Conservation (phyloP, 805 yeast species). For the Saturnispora ahearnii region DNA sequence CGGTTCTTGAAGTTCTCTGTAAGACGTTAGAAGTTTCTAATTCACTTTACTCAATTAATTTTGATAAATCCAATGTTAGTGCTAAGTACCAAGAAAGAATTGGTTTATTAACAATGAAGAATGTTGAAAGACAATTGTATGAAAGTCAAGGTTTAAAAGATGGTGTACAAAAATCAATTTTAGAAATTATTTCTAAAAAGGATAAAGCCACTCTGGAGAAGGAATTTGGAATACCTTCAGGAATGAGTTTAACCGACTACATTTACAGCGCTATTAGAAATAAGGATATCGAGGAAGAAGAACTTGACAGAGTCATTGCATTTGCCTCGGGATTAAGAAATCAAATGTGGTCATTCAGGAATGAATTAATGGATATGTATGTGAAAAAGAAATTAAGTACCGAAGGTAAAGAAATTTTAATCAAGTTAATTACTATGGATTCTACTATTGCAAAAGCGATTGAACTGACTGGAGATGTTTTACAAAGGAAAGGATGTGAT, state of each 20-base stretch:
- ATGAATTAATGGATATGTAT: constrained; percentile 50
- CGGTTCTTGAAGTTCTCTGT: constrained; percentile 56
- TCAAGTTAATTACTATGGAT: constrained; percentile 61
- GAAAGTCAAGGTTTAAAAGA: constrained; percentile 4
- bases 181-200: constrained; percentile 13
- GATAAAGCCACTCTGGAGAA: constrained; percentile 6
- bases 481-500: neutral
- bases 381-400: constrained; percentile 44
- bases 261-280: constrained; percentile 18
- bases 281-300: constrained; percentile 12
- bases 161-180: constrained; percentile 7
- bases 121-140: constrained; percentile 53
- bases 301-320: constrained; percentile 25
- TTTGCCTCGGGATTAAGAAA: constrained; percentile 33
- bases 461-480: constrained; percentile 21
- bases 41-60: constrained; percentile 57
- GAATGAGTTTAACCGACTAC: constrained; percentile 17
- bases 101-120: constrained; percentile 73
- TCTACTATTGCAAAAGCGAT: constrained; percentile 55
- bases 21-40: constrained; percentile 59
- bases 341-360: constrained; percentile 41
- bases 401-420: constrained; percentile 67
- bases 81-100: constrained; percentile 57
- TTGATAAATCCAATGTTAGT: constrained; percentile 56
- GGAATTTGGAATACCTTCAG: constrained; percentile 8